Evolutionary conservation across 345 rosid genomes (phyloP).

Genomic region (Populus nigra): DNA sequence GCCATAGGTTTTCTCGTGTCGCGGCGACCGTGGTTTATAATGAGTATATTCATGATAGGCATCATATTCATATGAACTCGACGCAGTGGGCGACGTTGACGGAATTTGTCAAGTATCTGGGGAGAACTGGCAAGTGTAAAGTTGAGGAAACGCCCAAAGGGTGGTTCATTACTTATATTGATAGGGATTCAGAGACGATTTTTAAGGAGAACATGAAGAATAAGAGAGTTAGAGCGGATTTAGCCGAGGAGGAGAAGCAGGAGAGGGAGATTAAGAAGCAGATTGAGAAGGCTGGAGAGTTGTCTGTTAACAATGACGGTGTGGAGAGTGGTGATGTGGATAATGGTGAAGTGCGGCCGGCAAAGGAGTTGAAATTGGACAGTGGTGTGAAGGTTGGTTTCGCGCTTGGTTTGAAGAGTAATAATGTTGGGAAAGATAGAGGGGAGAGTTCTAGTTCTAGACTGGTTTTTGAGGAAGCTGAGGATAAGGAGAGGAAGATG

Average conservation of each 20-base stretch:
- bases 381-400: slow-evolving; percentile 70
- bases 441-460: slow-evolving; percentile 41
- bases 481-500: slow-evolving; percentile 34
- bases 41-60: slow-evolving; percentile 83
- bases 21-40: slow-evolving; percentile 97
- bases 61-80: slow-evolving; percentile 91
- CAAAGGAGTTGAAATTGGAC: slow-evolving; percentile 51
- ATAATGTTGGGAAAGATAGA: slow-evolving; percentile 38
- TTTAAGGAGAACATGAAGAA: slow-evolving; percentile 85
- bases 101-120: slow-evolving; percentile 79
- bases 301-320: neutral
- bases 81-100: slow-evolving; percentile 90
- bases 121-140: slow-evolving; percentile 80
- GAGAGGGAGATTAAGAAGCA: slow-evolving; percentile 76
- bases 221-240: slow-evolving; percentile 68
- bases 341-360: slow-evolving; percentile 1
- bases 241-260: slow-evolving; percentile 91
- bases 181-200: slow-evolving; percentile 75
- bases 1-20: slow-evolving; percentile 86
- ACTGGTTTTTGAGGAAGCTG: slow-evolving; percentile 58
- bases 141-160: slow-evolving; percentile 97
- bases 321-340: slow-evolving; percentile 16
- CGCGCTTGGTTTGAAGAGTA: slow-evolving; percentile 45
- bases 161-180: slow-evolving; percentile 91
- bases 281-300: slow-evolving; percentile 71